These are phyloP conservation scores for Mitragyna speciosa DNA, from an alignment of 257 asterid genomes.

Conservation along the genomic window DNA sequence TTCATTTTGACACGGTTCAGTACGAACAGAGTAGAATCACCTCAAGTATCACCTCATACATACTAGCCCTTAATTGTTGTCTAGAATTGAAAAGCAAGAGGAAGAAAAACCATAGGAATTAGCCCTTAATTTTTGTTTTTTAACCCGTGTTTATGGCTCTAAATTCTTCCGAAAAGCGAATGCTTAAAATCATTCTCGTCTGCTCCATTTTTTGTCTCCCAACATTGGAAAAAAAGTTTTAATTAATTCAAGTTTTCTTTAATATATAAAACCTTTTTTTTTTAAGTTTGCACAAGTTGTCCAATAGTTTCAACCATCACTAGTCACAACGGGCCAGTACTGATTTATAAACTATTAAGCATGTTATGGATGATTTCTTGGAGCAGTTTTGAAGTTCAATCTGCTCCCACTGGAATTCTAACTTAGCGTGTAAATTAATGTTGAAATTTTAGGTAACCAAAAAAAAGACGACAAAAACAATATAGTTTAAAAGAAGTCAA, in stretches of 20 bases:
- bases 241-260: neutral
- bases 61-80: neutral
- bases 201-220: neutral
- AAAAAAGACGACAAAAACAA: neutral
- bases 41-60: neutral
- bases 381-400: slow-evolving; percentile 6
- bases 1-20: too few species aligned
- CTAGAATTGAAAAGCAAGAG: neutral
- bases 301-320: neutral
- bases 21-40: too few species aligned
- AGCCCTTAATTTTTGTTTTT: too few species aligned
- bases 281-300: neutral
- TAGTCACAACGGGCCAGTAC: neutral
- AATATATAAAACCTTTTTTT: neutral
- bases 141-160: too few species aligned
- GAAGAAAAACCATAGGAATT: neutral
- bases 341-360: neutral
- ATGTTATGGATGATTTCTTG: neutral
- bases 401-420: neutral
- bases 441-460: neutral
- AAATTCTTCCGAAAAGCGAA: neutral
- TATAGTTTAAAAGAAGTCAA: slow-evolving; percentile 7
- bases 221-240: too few species aligned
- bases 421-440: neutral
- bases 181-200: neutral